Conservation (phyloP, 768 basidiomycete genomes). For the Suillus luteus region DNA sequence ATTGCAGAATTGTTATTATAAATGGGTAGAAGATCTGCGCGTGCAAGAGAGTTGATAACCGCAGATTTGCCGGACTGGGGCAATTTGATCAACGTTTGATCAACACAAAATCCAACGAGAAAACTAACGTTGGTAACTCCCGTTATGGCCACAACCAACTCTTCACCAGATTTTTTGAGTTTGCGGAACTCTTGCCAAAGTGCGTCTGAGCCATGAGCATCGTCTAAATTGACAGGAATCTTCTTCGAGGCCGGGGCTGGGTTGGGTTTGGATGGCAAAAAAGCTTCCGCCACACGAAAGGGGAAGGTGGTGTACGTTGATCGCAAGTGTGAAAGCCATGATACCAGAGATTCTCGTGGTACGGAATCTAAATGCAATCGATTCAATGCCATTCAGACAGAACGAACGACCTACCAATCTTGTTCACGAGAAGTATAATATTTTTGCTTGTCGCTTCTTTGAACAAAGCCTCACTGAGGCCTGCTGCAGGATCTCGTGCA, state of each 20-base stretch:
- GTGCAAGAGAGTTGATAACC: conserved; percentile 76
- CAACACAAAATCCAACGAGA: conserved; percentile 6
- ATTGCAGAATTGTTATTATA: conserved; percentile 51
- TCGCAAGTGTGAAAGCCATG: conserved; percentile 70
- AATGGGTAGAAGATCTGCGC: conserved; percentile 51
- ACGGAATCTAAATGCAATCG: conserved; percentile 58
- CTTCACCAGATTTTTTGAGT: conserved; percentile 49
- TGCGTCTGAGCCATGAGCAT: conserved; percentile 63
- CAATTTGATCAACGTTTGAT: conserved; percentile 11
- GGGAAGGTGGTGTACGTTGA: conserved; percentile 61
- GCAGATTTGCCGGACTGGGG: conserved; percentile 80
- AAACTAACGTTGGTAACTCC: conserved; percentile 78
- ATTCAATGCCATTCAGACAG: neutral
- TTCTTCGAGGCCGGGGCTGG: conserved; percentile 38
- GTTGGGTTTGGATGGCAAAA: conserved; percentile 46
- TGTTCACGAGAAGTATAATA: conserved; percentile 76
- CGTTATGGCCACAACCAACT: conserved; percentile 72
- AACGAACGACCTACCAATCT: conserved; percentile 65
- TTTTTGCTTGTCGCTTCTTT: conserved; percentile 43
- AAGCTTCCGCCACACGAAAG: conserved; percentile 74
- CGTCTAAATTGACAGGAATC: conserved; percentile 40
- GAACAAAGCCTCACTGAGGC: conserved; percentile 66
- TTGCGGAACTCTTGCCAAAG: conserved; percentile 50
- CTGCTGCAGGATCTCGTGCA: conserved; percentile 77
- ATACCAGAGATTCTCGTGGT: conserved; percentile 70